A percentile compares a stretch with the other conserved stretches of the same genome.
Conservation (phyloP, 768 basidiomycete genomes). For the Erythrobasidium yunnanense region DNA sequence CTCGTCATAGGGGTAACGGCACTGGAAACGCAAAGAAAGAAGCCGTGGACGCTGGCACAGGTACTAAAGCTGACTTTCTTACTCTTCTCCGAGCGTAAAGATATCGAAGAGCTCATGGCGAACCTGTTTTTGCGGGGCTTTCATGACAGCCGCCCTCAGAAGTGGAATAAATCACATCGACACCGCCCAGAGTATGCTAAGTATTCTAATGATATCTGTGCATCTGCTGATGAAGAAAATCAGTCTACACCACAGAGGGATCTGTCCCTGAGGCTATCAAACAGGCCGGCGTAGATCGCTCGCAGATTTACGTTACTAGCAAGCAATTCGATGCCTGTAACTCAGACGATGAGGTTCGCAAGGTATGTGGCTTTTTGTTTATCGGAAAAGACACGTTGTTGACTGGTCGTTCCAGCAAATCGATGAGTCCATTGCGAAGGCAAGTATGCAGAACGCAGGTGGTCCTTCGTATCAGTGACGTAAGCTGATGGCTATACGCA, state of each 20-base stretch:
- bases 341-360: neutral
- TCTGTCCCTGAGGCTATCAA: conserved; percentile 33
- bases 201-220: neutral
- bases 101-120: no score
- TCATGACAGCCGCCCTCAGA: conserved; percentile 34
- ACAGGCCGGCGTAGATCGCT: conserved; percentile 26
- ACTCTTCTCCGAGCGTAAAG: no score
- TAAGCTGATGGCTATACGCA: conserved; percentile 36
- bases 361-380: no score
- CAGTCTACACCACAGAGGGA: conserved; percentile 37
- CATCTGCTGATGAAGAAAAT: no score
- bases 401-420: no score
- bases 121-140: no score
- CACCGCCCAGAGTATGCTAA: conserved; percentile 36
- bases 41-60: conserved; percentile 30
- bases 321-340: neutral
- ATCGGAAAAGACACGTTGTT: no score
- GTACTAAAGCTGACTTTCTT: no score
- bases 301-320: conserved; percentile 37
- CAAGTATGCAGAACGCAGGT: no score
- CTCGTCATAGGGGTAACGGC: conserved; percentile 25
- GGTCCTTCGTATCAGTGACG: no score
- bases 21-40: conserved; percentile 33
- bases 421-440: no score
- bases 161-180: conserved; percentile 39